A percentile compares a stretch with the other conserved stretches of the same genome.
Evolutionary conservation across 768 basidiomycete genomes (phyloP).

Genomic region (Suillus alpinus): DNA sequence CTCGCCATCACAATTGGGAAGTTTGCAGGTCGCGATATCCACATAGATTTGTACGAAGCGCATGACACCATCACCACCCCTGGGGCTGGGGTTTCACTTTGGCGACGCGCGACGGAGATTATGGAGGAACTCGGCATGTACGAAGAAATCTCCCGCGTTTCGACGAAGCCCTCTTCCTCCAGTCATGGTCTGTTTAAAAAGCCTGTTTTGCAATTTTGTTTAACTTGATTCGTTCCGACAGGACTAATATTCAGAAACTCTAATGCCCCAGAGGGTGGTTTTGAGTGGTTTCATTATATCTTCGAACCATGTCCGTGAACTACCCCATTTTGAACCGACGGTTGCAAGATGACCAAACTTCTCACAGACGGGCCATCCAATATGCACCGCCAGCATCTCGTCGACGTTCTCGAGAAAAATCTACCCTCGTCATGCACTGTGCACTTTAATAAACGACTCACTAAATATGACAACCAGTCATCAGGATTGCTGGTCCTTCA

Average conservation of each 20-base stretch:
- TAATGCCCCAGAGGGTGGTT: constrained; percentile 33
- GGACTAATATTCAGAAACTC: constrained; percentile 8
- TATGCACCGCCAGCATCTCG: constrained; percentile 24
- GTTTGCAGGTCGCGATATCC: constrained; percentile 26
- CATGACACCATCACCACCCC: constrained; percentile 34
- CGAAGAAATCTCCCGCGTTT: constrained; percentile 13
- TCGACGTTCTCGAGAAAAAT: constrained; percentile 15
- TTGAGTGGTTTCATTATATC: constrained; percentile 23
- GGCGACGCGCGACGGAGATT: constrained; percentile 45
- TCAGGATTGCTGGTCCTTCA: background rate
- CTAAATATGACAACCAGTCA: constrained; percentile 9
- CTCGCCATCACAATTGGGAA: constrained; percentile 33
- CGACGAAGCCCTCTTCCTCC: constrained; percentile 13
- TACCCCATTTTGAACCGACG: constrained; percentile 18
- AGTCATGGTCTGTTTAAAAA: constrained; percentile 2
- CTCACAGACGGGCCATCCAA: constrained; percentile 15
- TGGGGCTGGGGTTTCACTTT: constrained; percentile 43
- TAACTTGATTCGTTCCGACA: background rate
- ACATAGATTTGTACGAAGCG: constrained; percentile 43
- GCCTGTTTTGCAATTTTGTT: background rate
- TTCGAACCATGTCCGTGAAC: constrained; percentile 14
- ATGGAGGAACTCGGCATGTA: constrained; percentile 38
- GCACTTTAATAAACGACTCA: constrained; percentile 18
- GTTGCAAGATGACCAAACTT: constrained; percentile 13
- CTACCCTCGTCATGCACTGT: constrained; percentile 19